Base-by-base conservation (phyloP, 805 yeast genomes). In the Nakazawaea pomicola region DNA sequence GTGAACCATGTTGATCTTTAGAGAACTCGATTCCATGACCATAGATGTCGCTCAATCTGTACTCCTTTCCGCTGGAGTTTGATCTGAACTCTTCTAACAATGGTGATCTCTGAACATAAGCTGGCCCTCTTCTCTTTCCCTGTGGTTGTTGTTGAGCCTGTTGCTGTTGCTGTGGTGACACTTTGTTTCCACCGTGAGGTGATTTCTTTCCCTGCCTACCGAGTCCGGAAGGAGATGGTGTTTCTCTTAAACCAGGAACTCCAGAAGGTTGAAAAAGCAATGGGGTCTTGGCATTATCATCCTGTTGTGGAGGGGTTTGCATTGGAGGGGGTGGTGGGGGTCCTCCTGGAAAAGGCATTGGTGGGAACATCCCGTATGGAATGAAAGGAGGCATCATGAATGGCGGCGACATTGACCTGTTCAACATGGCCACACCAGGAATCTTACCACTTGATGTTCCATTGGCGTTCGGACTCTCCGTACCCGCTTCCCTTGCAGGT, bases 1-100 rank as follows among this genome's bases (percentile, higher is more conserved):
- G 72, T 4, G 98, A 90, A 3, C 99, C 99, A 58, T 89, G 95
- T 63, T 93, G 99, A 63, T 93, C 99, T 50, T 86, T 86, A 38
- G 95, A 78, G 52, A 93, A 91, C 60, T 91, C 98, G 45, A 84
- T 71, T 4, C 93, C 93, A 57, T 83, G 89, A 6, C 95, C 96
- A 50, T 78, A 76, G 27, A 91, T 80, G 55, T 86, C 95, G 45
- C 72, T 76, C 50, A 93, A 67, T 23, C 69, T 69, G 56, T 78
- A 83, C 46, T 78, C 78, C 36, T 76, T 81, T 43, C 69, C 71
- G 27, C 69, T 54, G 48, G 70, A 68, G 54, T 79, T 81, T 45
- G 78, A 73, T 39, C 96, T 76, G 48, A 91, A 86, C 54, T 87
- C 95, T 56, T 90, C 97, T 45, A 91, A 64, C 30, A 88, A 62